These are phyloP conservation scores for Mycogone perniciosa DNA, from an alignment of 2,329 filamentous ascomycete genomes.

Conservation along the genomic window DNA sequence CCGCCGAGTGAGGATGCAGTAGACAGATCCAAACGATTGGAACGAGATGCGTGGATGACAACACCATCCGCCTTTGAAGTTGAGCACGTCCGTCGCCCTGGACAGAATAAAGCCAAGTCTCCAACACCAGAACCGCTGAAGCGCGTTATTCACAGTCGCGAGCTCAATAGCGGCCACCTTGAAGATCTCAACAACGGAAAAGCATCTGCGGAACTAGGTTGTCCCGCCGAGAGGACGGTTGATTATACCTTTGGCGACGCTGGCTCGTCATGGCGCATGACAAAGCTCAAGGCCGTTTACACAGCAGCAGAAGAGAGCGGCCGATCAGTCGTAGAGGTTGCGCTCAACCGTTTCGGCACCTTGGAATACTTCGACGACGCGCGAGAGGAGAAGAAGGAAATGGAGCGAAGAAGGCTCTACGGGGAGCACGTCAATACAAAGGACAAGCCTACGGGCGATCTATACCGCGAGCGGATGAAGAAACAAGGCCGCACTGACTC, in stretches of 20 bases:
- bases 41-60: slow-evolving; percentile 92
- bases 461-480: slow-evolving; percentile 71
- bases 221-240: slow-evolving; percentile 49
- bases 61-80: slow-evolving; percentile 74
- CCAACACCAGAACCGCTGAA: slow-evolving; percentile 45
- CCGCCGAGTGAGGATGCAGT: slow-evolving; percentile 21
- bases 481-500: slow-evolving; percentile 36
- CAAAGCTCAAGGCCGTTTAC: slow-evolving; percentile 82
- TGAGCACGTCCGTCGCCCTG: slow-evolving; percentile 67
- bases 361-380: slow-evolving; percentile 85
- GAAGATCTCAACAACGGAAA: slow-evolving; percentile 53
- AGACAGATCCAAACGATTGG: slow-evolving; percentile 32
- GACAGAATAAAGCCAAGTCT: slow-evolving; percentile 46
- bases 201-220: neutral
- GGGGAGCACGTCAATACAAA: slow-evolving; percentile 80
- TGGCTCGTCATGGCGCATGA: slow-evolving; percentile 95
- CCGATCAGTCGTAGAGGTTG: slow-evolving; percentile 72
- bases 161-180: slow-evolving; percentile 64
- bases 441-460: slow-evolving; percentile 78
- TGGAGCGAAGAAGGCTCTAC: slow-evolving; percentile 77
- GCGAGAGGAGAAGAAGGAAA: slow-evolving; percentile 83
- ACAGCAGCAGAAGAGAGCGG: slow-evolving; percentile 68
- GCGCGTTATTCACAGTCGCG: slow-evolving; percentile 68
- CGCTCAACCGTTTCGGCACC: slow-evolving; percentile 72
- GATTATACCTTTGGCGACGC: slow-evolving; percentile 83